Evolutionary conservation across 352 stramenopile genomes (phyloP).

Genomic region (Globisporangium carolinianum): DNA sequence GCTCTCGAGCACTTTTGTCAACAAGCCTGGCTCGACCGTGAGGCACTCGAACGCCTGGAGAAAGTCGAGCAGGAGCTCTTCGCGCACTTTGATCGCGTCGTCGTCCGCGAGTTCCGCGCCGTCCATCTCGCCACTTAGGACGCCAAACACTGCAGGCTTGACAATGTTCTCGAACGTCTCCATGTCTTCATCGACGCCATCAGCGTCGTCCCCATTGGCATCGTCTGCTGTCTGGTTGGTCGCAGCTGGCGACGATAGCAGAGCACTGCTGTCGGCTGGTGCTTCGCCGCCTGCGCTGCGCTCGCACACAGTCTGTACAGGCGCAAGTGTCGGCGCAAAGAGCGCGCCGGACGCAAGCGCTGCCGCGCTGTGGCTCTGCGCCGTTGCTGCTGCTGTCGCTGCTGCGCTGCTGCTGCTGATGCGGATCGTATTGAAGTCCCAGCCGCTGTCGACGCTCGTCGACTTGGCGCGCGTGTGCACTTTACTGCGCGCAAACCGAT

Average conservation of each 20-base stretch:
- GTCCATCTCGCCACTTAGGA: conserved; percentile 45
- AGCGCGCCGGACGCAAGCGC: conserved; percentile 2
- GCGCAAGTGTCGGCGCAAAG: conserved; percentile 6
- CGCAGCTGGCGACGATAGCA: not conserved
- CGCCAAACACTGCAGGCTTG: conserved; percentile 76
- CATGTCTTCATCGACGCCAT: conserved; percentile 24
- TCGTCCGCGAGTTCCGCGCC: conserved; percentile 11
- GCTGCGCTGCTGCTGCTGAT: conserved; percentile 28
- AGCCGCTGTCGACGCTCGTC: conserved; percentile 45
- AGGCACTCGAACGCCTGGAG: conserved; percentile 72
- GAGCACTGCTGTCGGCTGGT: too few species aligned
- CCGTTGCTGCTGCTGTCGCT: conserved; percentile 16
- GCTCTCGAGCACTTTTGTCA: conserved; percentile 60
- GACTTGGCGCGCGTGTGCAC: conserved; percentile 29
- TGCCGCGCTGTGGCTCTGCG: not conserved
- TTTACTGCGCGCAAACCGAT: conserved; percentile 28
- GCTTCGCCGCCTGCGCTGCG: too few species aligned
- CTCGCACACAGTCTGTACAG: conserved; percentile 2
- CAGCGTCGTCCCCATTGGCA: conserved; percentile 18
- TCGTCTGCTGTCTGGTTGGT: conserved; percentile 6
- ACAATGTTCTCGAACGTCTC: conserved; percentile 59
- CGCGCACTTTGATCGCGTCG: conserved; percentile 35
- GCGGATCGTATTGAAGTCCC: conserved; percentile 75
- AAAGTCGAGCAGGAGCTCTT: conserved; percentile 76
- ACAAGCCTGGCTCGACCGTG: conserved; percentile 48